Base-by-base conservation (phyloP, 345 rosid genomes). In the Eutrema japonicum region DNA sequence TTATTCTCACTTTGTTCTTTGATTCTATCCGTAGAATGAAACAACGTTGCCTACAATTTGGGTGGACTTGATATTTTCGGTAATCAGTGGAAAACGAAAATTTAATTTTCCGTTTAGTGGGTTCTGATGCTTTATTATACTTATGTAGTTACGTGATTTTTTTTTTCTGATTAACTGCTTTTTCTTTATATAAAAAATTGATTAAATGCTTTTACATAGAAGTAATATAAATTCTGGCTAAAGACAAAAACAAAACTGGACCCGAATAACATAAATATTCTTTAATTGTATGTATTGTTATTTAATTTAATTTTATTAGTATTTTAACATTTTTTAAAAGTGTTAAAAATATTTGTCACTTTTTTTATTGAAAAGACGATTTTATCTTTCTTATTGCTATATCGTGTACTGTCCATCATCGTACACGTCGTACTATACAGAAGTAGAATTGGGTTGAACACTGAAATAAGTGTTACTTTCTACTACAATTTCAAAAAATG, bases 1-100 rank as follows among this genome's bases (percentile, higher is more conserved):
- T 7, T 45, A 37, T 65, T 46, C 41, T 60, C n/a, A 54, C 51
- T 65, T 73, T 56, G 35, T 53, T 18, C 42, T 38, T 66, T 48
- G 14, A 14, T 66, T 64, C 45, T 48, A 57, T 56, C 66, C 43
- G 4, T 48, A 66, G 51, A 47, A 40, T 74, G 71, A 65, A 74
- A 66, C 27, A 65, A 46, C 11, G 50, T 66, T 74, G 59, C 78
- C 72, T 66, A 66, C 18, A 66, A 27, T 66, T 57, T 66, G 59
- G 46, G 60, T 74, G 78, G 67, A 74, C 61, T 40, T 58, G 14
- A 66, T 74, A 57, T 66, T 66, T 74, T 57, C 2, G 45, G 48
- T 40, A 66, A 57, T 72, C 11, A 63, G 29, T 72, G 47, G 53
- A 38, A 56, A 46, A 49, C 13, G 5, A 74, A 53, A 74, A 74